A percentile compares a stretch with the other conserved stretches of the same genome.
phyloP scores from a whole-genome alignment of 192 early-diverging fungal species.

The Endogone sp. region DNA sequence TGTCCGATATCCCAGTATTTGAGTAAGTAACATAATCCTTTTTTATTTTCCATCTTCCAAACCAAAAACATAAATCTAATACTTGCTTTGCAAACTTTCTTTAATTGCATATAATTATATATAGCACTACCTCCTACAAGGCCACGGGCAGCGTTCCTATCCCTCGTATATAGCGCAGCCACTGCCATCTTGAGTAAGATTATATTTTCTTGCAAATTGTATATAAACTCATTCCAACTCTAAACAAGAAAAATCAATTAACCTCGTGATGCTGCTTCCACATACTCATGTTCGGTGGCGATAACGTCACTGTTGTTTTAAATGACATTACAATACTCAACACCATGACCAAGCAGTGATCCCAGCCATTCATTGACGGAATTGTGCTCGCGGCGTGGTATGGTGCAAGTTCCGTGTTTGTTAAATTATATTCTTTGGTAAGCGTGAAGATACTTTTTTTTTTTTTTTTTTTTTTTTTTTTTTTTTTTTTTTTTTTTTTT shows the following conservation, averaged over 20 bases:
- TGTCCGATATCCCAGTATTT: not conserved
- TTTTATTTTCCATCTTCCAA: not conserved
- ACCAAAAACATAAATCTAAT: not conserved
- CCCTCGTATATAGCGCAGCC: not conserved
- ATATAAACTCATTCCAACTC: too few relatives aligned
- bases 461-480: too few relatives aligned
- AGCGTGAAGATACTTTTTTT: not conserved
- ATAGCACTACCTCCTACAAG: not conserved
- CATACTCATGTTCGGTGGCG: not conserved
- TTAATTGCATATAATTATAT: too few relatives aligned
- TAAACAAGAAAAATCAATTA: not conserved
- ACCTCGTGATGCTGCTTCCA: not conserved
- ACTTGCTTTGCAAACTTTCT: not conserved
- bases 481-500: too few relatives aligned
- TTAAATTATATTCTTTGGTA: not conserved
- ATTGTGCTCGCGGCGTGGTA: not conserved
- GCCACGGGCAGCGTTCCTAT: not conserved
- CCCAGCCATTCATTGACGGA: not conserved
- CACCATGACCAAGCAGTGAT: not conserved
- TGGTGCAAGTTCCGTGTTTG: not conserved
- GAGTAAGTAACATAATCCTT: not conserved
- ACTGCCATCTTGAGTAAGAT: not conserved
- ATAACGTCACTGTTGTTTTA: not conserved
- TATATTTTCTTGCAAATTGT: too few relatives aligned
- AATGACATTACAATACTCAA: not conserved